Evolutionary conservation across 495 filamentous ascomycete species (phyloP), one percentile per base, ranked within the genome.

Genomic region (Talaromyces borbonicus): DNA sequence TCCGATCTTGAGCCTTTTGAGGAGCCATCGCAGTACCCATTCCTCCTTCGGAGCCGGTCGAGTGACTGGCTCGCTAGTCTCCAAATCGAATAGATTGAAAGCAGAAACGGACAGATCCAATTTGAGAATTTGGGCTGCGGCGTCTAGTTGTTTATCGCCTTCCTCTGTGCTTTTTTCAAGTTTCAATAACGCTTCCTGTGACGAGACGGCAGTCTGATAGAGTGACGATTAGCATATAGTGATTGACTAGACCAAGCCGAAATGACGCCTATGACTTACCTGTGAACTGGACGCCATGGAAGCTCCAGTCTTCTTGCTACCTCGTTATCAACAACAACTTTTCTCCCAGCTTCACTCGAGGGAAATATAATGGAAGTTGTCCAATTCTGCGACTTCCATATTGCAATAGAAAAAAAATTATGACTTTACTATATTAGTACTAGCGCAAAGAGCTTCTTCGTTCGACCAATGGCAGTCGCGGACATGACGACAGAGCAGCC

Each of bases 11-110:
- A 83, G 47, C 51, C 72, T 79, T 55, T 80, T 81, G 49, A 85
- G 65, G 20, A 85, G 57, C 83, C 83, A 87, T 50, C 73, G 68
- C 19, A 83, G 57, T 6, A 81, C 66, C 79, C 79, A 85, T 60
- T 84, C 79, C 50, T 79, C 74, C 59, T 79, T 73, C 16, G 69
- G 69, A 9, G 65, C 63, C 11, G 59, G 54, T 29, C 58, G 46
- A 19, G 42, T 50, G 44, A 54, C 49, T 23, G 54, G 30, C 32
- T 58, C 45, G 50, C 52, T 54, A 59, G 57, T 62, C 15, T 61
- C 52, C 8, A 60, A 55, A 46, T 67, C 56, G 4, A 18, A 23
- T 9, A 26, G 12, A 4, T 22, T 4, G 26, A 18, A 14, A 8
- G 0, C 60, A 43, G 60, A 66, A 19, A 66, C 51, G 6, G 57